Evolutionary conservation across 2,329 filamentous ascomycete species (phyloP).

Genomic region (Epichloe bromicola): DNA sequence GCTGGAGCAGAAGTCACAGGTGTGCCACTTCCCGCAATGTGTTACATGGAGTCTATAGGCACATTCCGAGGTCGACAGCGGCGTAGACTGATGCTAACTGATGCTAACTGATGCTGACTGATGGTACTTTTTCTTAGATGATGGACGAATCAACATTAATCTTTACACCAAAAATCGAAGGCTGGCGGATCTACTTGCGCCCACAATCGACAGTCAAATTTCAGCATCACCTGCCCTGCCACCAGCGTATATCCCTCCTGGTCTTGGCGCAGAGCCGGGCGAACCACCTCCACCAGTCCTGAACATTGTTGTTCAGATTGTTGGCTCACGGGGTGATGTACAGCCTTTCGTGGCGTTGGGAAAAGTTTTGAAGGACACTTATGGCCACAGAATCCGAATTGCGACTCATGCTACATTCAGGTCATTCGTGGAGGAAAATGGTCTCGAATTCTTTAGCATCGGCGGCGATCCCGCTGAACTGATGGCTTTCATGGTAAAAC

Average conservation of each 20-base stretch:
- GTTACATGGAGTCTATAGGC: not conserved
- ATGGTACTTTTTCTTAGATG: constrained; percentile 30
- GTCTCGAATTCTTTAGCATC: constrained; percentile 63
- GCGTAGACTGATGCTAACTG: no score
- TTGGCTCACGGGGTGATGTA: constrained; percentile 62
- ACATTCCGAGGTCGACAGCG: not conserved
- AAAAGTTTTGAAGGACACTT: constrained; percentile 47
- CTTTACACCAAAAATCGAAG: constrained; percentile 58
- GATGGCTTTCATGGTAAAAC: constrained; percentile 88
- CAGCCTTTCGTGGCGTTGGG: constrained; percentile 64
- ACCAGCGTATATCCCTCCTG: constrained; percentile 60
- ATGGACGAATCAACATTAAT: constrained; percentile 68
- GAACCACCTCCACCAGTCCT: constrained; percentile 44
- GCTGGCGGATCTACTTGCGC: constrained; percentile 54
- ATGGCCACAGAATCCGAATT: constrained; percentile 59
- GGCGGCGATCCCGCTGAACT: constrained; percentile 64
- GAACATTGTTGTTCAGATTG: constrained; percentile 64
- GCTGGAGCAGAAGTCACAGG: constrained; percentile 47
- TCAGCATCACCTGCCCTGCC: constrained; percentile 39
- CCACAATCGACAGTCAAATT: constrained; percentile 46
- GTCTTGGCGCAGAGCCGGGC: constrained; percentile 48
- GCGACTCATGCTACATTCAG: constrained; percentile 61
- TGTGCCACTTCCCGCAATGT: constrained; percentile 13
- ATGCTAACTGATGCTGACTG: not conserved
- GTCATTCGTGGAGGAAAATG: constrained; percentile 54